Evolutionary conservation across 2,329 filamentous ascomycete genomes (phyloP).

Genomic region (Orbilia blumenaviensis): DNA sequence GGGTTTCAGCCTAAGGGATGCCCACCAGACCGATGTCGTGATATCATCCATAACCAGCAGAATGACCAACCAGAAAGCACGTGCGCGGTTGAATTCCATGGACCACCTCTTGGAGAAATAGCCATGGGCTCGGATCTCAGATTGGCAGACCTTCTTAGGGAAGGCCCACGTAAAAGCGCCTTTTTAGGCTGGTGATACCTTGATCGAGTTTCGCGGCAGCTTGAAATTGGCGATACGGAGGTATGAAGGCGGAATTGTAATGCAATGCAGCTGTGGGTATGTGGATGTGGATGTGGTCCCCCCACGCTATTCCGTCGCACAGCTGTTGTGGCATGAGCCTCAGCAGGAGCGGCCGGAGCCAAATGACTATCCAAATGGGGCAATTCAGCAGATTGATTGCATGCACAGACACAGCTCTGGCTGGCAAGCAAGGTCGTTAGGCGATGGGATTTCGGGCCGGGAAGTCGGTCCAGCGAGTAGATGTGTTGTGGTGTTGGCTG

Average conservation of each 20-base stretch:
- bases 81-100: conserved; percentile 28
- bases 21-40: conserved; percentile 10
- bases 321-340: conserved; percentile 34
- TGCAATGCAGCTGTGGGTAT: conserved; percentile 1
- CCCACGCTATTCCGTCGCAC: conserved; percentile 23
- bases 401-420: conserved; percentile 25
- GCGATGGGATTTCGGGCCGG: conserved; percentile 50
- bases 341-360: conserved; percentile 7
- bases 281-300: conserved; percentile 6
- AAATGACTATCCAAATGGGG: conserved; percentile 17
- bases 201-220: conserved; percentile 23
- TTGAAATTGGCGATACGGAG: conserved; percentile 25
- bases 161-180: conserved; percentile 1
- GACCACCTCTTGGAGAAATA: conserved; percentile 1
- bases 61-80: neutral
- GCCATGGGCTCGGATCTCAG: conserved; percentile 24
- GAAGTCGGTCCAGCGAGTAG: neutral
- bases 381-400: conserved; percentile 27
- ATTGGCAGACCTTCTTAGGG: conserved; percentile 4
- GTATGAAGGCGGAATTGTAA: neutral
- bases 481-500: conserved; percentile 23
- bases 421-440: conserved; percentile 2
- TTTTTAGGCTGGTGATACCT: conserved; percentile 33
- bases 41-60: neutral
- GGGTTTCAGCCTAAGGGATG: conserved; percentile 6